Conservation (phyloP, 176 grass and related monocot genomes). For the Pontederia crassipes region DNA sequence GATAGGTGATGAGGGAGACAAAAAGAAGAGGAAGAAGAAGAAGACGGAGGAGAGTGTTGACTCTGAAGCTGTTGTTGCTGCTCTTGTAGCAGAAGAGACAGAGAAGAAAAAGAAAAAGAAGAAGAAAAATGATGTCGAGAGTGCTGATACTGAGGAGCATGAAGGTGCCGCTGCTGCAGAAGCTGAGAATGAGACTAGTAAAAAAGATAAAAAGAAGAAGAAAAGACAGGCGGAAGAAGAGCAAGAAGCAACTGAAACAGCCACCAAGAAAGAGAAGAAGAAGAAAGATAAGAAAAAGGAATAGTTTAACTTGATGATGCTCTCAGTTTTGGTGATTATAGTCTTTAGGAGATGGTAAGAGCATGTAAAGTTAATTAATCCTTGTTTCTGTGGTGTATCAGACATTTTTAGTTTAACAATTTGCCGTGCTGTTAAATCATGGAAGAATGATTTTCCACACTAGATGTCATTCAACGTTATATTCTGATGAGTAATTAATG, state of each 20-base stretch:
- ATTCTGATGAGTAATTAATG: no score
- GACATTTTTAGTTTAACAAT: no score
- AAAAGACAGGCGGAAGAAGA: slow-evolving; percentile 23
- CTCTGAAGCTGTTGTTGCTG: not conserved
- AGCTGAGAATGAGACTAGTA: slow-evolving; percentile 2
- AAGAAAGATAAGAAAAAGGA: slow-evolving; percentile 4
- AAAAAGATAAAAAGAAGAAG: slow-evolving; percentile 67
- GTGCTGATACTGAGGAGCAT: not conserved
- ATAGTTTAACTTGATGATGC: no score
- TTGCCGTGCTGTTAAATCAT: no score
- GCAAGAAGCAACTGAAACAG: not conserved
- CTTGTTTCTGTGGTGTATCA: no score
- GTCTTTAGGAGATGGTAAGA: no score
- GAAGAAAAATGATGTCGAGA: slow-evolving; percentile 9
- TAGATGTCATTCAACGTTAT: no score
- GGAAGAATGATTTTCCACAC: no score
- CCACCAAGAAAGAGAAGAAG: slow-evolving; percentile 8
- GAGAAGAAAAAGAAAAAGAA: slow-evolving; percentile 29
- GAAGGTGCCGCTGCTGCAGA: slow-evolving; percentile 2
- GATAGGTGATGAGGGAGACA: not conserved
- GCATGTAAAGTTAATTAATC: no score
- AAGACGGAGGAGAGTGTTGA: slow-evolving; percentile 1
- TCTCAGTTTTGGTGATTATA: no score
- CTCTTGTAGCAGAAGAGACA: slow-evolving; percentile 6
- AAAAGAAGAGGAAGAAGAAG: slow-evolving; percentile 28